A percentile compares a stretch with the other conserved stretches of the same genome.
Evolutionary conservation across 83 land plant species (phyloP).

Genomic region (Thuja plicata): DNA sequence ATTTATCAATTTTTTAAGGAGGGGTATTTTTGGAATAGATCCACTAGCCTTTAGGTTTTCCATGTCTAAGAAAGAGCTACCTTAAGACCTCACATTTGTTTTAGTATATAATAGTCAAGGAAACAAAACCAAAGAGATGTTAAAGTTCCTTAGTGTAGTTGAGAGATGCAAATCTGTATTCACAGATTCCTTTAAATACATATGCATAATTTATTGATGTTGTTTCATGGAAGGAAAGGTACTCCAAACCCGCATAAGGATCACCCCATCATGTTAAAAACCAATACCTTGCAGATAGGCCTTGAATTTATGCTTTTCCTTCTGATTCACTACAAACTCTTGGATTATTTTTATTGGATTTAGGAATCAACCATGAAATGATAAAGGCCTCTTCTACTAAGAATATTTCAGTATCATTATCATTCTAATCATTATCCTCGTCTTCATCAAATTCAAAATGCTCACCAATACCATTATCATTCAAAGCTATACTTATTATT

Average conservation of each 20-base stretch:
- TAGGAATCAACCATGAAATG: no score
- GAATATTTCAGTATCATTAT: no score
- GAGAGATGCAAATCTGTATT: no score
- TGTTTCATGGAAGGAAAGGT: slow-evolving; percentile 6
- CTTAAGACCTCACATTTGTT: neutral
- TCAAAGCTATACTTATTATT: no score
- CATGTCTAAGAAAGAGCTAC: neutral
- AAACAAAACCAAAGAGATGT: neutral
- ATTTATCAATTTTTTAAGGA: neutral
- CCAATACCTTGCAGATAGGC: slow-evolving; percentile 12
- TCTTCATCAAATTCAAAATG: no score
- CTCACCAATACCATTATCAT: slow-evolving; percentile 31
- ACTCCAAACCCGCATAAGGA: slow-evolving; percentile 31
- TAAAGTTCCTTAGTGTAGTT: no score
- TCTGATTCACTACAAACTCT: neutral
- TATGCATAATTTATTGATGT: neutral
- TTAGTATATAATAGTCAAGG: neutral
- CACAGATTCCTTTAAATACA: no score
- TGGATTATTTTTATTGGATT: neutral
- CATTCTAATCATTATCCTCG: no score
- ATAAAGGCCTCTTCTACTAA: no score
- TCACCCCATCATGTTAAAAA: slow-evolving; percentile 35
- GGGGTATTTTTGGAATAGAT: neutral
- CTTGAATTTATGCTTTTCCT: slow-evolving; percentile 10
- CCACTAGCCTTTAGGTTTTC: neutral